Evolutionary conservation across 768 basidiomycete species (phyloP).

Genomic region (Amanita rimosa): DNA sequence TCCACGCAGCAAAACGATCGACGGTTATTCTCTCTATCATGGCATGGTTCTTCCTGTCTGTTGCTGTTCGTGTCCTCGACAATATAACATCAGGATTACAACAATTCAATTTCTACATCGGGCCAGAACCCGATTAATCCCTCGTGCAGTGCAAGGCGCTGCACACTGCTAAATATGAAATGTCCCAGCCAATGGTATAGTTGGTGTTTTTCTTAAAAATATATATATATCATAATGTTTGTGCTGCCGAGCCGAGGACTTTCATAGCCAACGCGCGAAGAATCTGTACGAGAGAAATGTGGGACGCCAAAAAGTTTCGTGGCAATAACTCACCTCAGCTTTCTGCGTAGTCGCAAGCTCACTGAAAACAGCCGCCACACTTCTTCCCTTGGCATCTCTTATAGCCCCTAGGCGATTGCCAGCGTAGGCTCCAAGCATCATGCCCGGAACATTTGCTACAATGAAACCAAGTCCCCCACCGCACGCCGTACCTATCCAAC

Average conservation of each 20-base stretch:
- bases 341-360: conserved; percentile 70
- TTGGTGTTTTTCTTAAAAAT: neutral
- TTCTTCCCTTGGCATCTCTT: conserved; percentile 90
- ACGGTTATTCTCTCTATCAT: neutral
- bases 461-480: conserved; percentile 59
- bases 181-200: neutral
- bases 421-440: conserved; percentile 77
- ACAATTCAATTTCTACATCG: neutral
- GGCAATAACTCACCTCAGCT: conserved; percentile 54
- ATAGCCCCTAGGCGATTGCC: conserved; percentile 89
- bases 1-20: neutral
- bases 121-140: no score
- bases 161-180: neutral
- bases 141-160: no score
- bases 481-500: conserved; percentile 59
- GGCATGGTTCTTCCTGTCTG: neutral
- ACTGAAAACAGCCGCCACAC: conserved; percentile 80
- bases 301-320: neutral
- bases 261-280: conserved; percentile 74
- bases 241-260: conserved; percentile 58
- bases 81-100: neutral
- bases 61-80: neutral
- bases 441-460: conserved; percentile 74
- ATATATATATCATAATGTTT: neutral
- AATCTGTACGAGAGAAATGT: conserved; percentile 35